Percentiles rank a stretch among this genome's conserved stretches.
These are phyloP conservation scores for Clohesyomyces aquaticus DNA, from an alignment of 495 filamentous ascomycete genomes.

Conservation along the genomic window DNA sequence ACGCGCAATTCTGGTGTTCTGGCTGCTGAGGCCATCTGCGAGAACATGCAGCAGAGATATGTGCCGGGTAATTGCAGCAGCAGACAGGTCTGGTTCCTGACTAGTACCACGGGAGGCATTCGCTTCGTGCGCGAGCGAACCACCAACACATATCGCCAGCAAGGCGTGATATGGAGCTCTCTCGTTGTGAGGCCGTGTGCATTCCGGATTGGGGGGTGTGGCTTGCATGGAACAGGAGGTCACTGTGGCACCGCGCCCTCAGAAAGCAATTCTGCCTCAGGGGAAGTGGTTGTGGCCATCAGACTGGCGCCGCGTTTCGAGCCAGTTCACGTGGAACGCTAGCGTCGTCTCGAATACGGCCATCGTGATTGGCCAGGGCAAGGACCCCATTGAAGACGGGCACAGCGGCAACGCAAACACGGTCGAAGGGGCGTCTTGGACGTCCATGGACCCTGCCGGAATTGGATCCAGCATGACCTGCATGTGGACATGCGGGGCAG, in stretches of 20 bases:
- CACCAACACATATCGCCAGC: background rate
- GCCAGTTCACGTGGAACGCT: background rate
- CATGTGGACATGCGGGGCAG: too few relatives aligned
- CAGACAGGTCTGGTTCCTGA: slow-evolving; percentile 22
- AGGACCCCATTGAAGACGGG: too few relatives aligned
- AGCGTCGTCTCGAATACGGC: background rate
- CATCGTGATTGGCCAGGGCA: background rate
- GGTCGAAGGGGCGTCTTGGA: too few relatives aligned
- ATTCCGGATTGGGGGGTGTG: too few relatives aligned
- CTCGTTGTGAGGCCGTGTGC: background rate
- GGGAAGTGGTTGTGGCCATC: too few relatives aligned
- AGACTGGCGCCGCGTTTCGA: slow-evolving; percentile 4
- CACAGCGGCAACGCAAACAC: too few relatives aligned
- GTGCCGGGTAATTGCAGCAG: slow-evolving; percentile 37
- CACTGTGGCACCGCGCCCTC: background rate
- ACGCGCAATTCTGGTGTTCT: background rate
- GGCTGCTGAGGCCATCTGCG: slow-evolving; percentile 1
- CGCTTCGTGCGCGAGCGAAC: slow-evolving; percentile 12
- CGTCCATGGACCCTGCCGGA: too few relatives aligned
- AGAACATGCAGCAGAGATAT: background rate
- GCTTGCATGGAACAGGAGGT: too few relatives aligned
- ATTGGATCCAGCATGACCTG: too few relatives aligned
- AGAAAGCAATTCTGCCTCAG: background rate
- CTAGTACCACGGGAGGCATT: slow-evolving; percentile 21
- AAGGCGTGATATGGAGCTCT: background rate